phyloP scores from a whole-genome alignment of 202 grass and related monocot genomes.

The Bolboschoenoplectus hybrid region DNA sequence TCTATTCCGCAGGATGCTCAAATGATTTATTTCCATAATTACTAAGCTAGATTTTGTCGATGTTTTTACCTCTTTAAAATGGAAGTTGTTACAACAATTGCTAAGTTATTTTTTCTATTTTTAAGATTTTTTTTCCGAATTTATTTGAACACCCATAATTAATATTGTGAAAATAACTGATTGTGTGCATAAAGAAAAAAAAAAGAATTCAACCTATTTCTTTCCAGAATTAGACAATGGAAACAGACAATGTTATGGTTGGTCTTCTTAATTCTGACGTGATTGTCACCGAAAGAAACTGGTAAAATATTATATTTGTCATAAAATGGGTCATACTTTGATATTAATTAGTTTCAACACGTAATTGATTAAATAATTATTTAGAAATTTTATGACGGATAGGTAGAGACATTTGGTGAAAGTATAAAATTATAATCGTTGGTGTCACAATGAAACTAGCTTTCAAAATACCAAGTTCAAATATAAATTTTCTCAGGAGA shows the following conservation, averaged over 20 bases:
- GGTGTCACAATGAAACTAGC: too few species aligned
- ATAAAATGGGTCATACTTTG: not conserved
- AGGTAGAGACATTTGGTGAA: too few species aligned
- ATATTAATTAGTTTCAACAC: not conserved
- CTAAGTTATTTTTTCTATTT: too few species aligned
- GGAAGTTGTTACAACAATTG: not conserved
- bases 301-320: not conserved
- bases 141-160: too few species aligned
- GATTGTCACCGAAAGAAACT: not conserved
- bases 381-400: not conserved
- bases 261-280: constrained; percentile 13
- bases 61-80: not conserved
- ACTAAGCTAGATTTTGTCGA: not conserved
- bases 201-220: not conserved
- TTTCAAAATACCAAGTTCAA: too few species aligned
- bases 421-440: too few species aligned
- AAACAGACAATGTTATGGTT: constrained; percentile 16
- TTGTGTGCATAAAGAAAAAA: not conserved
- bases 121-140: too few species aligned
- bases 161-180: not conserved
- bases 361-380: not conserved
- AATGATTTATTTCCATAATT: not conserved
- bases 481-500: too few species aligned
- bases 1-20: not conserved
- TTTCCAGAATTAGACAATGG: not conserved